Base-by-base conservation (phyloP, 2,329 filamentous ascomycete genomes). In the Pseudocercospora musae region DNA sequence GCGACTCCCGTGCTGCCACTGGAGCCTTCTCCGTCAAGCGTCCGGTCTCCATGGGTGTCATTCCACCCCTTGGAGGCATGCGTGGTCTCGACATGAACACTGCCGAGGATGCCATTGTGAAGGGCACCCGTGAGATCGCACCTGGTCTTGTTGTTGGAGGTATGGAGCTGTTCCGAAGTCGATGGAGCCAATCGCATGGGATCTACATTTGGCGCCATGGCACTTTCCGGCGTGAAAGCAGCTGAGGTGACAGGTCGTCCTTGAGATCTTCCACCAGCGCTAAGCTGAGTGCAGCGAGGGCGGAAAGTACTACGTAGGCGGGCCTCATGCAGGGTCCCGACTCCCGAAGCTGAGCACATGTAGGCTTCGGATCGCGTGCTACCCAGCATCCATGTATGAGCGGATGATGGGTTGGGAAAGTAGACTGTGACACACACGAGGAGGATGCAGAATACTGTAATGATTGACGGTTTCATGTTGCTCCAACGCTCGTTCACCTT, bases 101-200 rank as follows among this genome's bases (percentile, higher is more conserved):
- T 1, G 92, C 92, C 49, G 92, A 97, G 78, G 92, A 97, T 71
- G 92, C 92, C 53, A 96, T 97, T 70, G 92, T 96, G 75, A 96
- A 95, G 83, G 84, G 89, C 69, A 96, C 92, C 6, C 87, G 92
- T 64, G 92, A 96, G 82, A 85, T 97, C 63, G 87, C 92, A 13
- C 91, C 91, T 5, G 92, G 93, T 27, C 81, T 97, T 67, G 92
- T 96, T 71, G 89, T 96, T n/a, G 93, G 92, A 58, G 93, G 92
- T 42, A 97, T 97, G 92, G 92, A 96, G 78, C 81, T 96, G 69
- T n/a, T 91, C 88, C 62, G 92, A 96, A 78, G 87, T 96, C 31
- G 92, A 96, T 72, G 92, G 92, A 18, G 70, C 71, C 44, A 71
- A 72, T 59, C 68, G 92, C 58, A 96, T 96, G 92, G 93, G 88